Evolutionary conservation across 441 rosid species (phyloP).

Genomic region (Breynia disticha): DNA sequence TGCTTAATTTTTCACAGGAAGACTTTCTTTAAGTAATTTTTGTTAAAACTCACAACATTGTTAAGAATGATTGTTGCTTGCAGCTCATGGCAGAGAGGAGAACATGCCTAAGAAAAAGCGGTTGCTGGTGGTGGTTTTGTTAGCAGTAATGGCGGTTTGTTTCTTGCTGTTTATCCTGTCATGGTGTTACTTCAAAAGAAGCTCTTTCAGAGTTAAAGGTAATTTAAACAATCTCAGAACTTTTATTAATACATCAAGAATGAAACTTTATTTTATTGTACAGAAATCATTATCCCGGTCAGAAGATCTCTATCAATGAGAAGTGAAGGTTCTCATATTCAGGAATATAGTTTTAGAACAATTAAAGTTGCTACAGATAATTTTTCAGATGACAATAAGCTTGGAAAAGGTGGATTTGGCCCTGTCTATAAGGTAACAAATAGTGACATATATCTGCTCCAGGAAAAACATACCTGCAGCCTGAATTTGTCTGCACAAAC

Average conservation of each 20-base stretch:
- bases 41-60: too few relatives aligned
- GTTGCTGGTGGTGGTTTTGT: slow-evolving; percentile 4
- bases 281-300: background rate
- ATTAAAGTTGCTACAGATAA: slow-evolving; percentile 17
- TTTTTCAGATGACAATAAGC: slow-evolving; percentile 2
- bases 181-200: slow-evolving; percentile 8
- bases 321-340: slow-evolving; percentile 18
- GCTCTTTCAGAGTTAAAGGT: background rate
- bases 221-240: background rate
- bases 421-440: slow-evolving; percentile 29
- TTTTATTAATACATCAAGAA: background rate
- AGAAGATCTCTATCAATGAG: background rate
- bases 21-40: too few relatives aligned
- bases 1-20: background rate
- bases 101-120: slow-evolving; percentile 1
- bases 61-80: background rate
- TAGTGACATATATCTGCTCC: too few relatives aligned
- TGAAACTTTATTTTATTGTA: background rate
- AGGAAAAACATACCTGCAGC: too few relatives aligned
- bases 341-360: slow-evolving; percentile 17
- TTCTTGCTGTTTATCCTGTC: background rate
- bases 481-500: slow-evolving; percentile 20
- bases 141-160: background rate
- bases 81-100: slow-evolving; percentile 17
- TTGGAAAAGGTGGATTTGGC: slow-evolving; percentile 19